phyloP scores from a whole-genome alignment of 495 filamentous ascomycete species.

The Xylaria intraflava region DNA sequence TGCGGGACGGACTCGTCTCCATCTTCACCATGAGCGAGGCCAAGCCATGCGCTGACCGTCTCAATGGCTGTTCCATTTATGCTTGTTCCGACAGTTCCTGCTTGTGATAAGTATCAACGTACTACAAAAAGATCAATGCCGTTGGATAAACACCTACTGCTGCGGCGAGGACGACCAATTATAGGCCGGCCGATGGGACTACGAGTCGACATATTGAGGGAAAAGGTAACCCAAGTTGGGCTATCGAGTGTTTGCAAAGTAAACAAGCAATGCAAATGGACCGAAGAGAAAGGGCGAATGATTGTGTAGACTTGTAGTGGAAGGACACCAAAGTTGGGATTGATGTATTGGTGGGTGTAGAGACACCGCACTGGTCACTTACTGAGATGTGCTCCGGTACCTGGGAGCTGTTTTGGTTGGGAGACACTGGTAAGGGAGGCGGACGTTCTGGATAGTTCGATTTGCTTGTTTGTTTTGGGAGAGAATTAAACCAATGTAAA shows the following conservation, averaged over 20 bases:
- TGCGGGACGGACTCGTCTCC: neutral
- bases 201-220: constrained; percentile 2
- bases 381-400: too few species aligned
- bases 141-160: neutral
- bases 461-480: neutral
- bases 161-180: constrained; percentile 5
- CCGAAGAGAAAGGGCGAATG: neutral
- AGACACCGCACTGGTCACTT: too few species aligned
- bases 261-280: neutral
- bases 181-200: neutral
- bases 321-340: neutral
- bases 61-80: neutral
- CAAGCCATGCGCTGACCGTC: neutral
- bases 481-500: too few species aligned
- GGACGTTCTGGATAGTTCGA: neutral
- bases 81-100: neutral
- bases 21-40: neutral
- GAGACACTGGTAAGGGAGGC: too few species aligned
- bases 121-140: neutral
- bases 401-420: too few species aligned
- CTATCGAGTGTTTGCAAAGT: neutral
- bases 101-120: neutral
- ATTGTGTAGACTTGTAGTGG: neutral
- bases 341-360: neutral
- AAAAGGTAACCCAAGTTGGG: neutral